phyloP scores from a whole-genome alignment of 495 filamentous ascomycete species.

The Aspergillus incahuasiensis region DNA sequence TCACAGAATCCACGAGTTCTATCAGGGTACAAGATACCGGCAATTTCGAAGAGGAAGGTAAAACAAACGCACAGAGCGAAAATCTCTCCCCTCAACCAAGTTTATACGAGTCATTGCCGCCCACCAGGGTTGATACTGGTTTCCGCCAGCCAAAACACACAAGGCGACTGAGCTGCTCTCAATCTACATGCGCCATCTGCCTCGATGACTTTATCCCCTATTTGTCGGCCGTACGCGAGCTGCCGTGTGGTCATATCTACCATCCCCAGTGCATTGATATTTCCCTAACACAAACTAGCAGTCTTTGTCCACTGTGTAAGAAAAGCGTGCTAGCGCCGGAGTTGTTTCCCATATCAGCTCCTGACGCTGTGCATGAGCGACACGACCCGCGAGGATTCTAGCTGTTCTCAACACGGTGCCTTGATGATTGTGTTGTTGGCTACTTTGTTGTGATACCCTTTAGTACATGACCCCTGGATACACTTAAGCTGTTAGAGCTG shows the following conservation, averaged over 20 bases:
- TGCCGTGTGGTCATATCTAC: conserved; percentile 87
- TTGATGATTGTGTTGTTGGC: background rate
- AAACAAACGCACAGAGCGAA: background rate
- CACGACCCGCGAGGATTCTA: conserved; percentile 40
- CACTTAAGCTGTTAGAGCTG: no score
- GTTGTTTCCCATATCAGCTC: conserved; percentile 61
- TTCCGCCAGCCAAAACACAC: background rate
- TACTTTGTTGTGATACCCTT: background rate
- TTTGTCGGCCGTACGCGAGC: conserved; percentile 67
- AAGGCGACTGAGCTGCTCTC: conserved; percentile 28
- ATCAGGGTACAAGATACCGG: background rate
- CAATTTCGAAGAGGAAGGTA: background rate
- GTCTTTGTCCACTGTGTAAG: conserved; percentile 86
- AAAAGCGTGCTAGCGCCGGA: conserved; percentile 63
- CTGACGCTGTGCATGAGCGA: conserved; percentile 76
- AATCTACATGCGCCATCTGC: conserved; percentile 76
- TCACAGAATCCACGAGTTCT: background rate
- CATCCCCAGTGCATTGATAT: conserved; percentile 84
- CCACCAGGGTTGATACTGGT: background rate
- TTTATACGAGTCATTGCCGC: background rate
- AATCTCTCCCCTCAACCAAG: background rate
- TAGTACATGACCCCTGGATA: background rate
- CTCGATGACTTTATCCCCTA: conserved; percentile 71
- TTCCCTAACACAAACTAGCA: conserved; percentile 65
- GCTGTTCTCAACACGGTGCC: background rate